Percentiles rank a stretch among this genome's conserved stretches.
Evolutionary conservation across 345 rosid genomes (phyloP).

Genomic region (Camelina laxa): DNA sequence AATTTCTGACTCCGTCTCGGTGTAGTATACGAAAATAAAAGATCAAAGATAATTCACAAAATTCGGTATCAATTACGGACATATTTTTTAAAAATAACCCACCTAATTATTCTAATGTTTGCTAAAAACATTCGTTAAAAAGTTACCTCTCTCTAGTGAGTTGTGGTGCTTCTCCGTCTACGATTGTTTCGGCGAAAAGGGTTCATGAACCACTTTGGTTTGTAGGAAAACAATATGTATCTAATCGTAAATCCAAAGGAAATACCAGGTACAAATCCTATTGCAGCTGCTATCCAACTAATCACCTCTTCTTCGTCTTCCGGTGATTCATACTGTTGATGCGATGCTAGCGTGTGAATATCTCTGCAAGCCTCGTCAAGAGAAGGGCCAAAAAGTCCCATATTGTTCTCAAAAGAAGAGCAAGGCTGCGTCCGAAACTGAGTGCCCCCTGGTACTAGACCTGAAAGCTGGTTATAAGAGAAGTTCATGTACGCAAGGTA

Average conservation of each 20-base stretch:
- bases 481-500: neutral
- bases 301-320: neutral
- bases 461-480: neutral
- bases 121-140: neutral
- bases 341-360: neutral
- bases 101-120: neutral
- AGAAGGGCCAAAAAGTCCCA: neutral
- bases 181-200: neutral
- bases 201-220: neutral
- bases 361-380: neutral
- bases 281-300: neutral
- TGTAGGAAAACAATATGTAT: neutral
- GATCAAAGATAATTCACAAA: neutral
- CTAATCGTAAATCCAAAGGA: neutral
- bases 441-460: neutral
- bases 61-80: neutral
- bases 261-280: neutral
- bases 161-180: neutral
- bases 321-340: neutral
- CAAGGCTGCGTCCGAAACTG: neutral
- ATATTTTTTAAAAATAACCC: neutral
- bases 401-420: neutral
- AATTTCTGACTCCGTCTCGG: no score
- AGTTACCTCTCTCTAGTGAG: neutral
- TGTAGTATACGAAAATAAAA: neutral